phyloP scores from a whole-genome alignment of 106 monocot species.

The Phalaenopsis equestris region DNA sequence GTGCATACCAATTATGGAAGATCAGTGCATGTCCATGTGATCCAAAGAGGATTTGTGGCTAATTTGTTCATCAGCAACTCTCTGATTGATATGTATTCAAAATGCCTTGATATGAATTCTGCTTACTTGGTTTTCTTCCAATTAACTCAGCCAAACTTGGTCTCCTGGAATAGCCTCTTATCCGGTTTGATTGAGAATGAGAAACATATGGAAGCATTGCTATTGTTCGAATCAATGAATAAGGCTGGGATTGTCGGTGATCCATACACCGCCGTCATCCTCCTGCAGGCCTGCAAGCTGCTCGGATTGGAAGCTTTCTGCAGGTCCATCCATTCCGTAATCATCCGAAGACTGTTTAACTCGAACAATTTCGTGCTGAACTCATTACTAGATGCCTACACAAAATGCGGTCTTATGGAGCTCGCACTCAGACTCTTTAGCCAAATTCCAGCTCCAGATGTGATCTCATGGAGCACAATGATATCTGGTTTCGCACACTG shows the following conservation, averaged over 20 bases:
- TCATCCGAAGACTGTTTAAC: constrained; percentile 22
- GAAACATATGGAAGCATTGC: constrained; percentile 32
- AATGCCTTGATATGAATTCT: constrained; percentile 48
- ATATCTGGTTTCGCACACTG: constrained; percentile 38
- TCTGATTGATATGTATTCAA: constrained; percentile 68
- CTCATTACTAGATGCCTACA: constrained; percentile 68
- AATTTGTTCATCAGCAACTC: constrained; percentile 75
- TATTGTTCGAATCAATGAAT: constrained; percentile 34
- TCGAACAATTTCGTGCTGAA: constrained; percentile 35
- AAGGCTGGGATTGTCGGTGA: constrained; percentile 20
- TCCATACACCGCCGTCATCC: constrained; percentile 54
- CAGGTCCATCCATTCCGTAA: constrained; percentile 54
- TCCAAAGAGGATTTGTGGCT: constrained; percentile 40
- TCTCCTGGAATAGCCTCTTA: constrained; percentile 81
- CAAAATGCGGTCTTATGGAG: constrained; percentile 42
- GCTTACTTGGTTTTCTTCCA: constrained; percentile 26
- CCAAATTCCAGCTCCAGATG: constrained; percentile 30
- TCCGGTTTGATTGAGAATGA: constrained; percentile 51
- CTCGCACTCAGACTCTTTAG: constrained; percentile 36
- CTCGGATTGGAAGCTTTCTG: constrained; percentile 25
- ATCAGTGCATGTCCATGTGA: constrained; percentile 36
- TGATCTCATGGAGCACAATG: constrained; percentile 78
- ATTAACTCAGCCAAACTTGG: constrained; percentile 39
- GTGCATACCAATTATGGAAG: constrained; percentile 26
- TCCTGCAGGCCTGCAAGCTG: constrained; percentile 54